A percentile compares a stretch with the other conserved stretches of the same genome.
These are phyloP conservation scores for Aspergillus sp. DNA, from an alignment of 2,329 filamentous ascomycete species.

Conservation along the genomic window DNA sequence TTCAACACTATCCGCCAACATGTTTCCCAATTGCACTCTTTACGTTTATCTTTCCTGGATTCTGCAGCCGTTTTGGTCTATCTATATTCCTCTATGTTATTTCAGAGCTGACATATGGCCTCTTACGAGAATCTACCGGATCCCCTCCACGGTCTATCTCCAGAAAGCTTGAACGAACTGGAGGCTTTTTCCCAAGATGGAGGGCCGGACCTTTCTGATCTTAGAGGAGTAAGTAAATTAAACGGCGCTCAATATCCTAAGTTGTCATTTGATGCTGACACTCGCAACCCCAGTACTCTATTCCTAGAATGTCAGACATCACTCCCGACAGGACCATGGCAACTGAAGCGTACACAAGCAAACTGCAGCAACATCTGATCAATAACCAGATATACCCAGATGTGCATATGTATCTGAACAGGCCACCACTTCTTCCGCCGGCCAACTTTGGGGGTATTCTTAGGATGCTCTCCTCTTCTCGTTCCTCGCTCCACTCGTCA, in stretches of 20 bases:
- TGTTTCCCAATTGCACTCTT: neutral
- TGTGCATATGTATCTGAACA: neutral
- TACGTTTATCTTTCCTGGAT: neutral
- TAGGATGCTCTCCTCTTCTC: neutral
- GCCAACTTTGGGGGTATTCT: neutral
- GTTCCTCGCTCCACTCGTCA: neutral
- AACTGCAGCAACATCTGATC: neutral
- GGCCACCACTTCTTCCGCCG: neutral
- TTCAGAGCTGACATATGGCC: neutral
- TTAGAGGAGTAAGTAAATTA: neutral
- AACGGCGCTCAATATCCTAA: neutral
- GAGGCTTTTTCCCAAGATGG: neutral
- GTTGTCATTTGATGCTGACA: neutral
- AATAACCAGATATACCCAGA: neutral
- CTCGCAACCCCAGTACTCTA: neutral
- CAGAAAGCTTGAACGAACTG: neutral
- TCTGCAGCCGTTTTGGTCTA: neutral
- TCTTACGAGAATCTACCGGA: neutral
- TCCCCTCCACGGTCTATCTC: neutral
- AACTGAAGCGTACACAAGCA: neutral
- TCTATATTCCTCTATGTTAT: neutral
- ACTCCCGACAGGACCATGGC: neutral
- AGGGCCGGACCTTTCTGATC: neutral
- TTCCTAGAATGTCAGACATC: neutral
- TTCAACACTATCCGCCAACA: neutral